Evolutionary conservation across 1,284 basidiomycete species (phyloP), one percentile per base, ranked within the genome.

Genomic region (Moesziomyces sp.): DNA sequence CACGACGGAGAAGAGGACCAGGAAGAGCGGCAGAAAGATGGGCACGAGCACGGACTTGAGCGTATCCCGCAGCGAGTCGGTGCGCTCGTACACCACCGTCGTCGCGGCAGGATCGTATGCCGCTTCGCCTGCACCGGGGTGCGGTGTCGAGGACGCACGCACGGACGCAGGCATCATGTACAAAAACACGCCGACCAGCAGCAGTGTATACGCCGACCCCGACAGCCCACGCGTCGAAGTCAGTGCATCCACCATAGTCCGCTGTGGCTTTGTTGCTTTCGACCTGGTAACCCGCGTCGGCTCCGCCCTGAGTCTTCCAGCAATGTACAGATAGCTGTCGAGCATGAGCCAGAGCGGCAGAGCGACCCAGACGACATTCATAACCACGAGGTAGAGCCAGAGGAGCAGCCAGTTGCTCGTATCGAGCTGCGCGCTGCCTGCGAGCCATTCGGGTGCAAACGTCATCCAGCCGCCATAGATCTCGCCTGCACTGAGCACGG

Each of bases 391-490:
- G 47, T 74, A 74, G n/a, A 74, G 64, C 71, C 70, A 68, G 51
- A 59, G 19, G 42, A 63, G 35, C 55, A 73, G 23, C 70, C 70
- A 73, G 18, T 61, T 58, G 10, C 18, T 30, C 8, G 61, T 63
- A 38, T 54, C 49, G 43, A 62, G 26, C 13, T 19, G 18, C 5
- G 24, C 35, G 35, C 58, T 67, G 4, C 75, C 72, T 6, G 66
- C 59, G 24, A 82, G 53, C 79, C 79, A 81, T 50, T 82, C 81
- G 5, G 80, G 78, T 3, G 74, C 66, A 51, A 82, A 83, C n/a
- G 81, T 83, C 79, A 81, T 82, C 72, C 75, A 80, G 6, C 77
- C 74, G 9, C 76, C 72, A 28, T 81, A 82, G 23, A 83, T 45
- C 61, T 83, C 81, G 1, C 67, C 75, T 3, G 71, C 70, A 47